phyloP scores from a whole-genome alignment of 2,329 filamentous ascomycete species.

The Fusarium duplospermum region DNA sequence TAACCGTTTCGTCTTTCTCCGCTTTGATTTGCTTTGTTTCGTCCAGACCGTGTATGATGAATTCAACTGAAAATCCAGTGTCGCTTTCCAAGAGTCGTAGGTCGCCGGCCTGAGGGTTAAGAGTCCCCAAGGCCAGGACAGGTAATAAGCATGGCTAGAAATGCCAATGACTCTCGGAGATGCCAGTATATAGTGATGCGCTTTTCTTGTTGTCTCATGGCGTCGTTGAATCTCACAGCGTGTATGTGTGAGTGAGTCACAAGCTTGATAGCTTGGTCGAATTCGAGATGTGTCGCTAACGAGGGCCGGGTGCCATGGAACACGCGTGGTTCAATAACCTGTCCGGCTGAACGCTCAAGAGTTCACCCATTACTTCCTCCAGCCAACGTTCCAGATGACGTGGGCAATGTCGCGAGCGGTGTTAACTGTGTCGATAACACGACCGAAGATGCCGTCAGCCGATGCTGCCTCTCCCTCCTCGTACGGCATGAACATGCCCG shows the following conservation, averaged over 20 bases:
- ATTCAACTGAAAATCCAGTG: conserved; percentile 22
- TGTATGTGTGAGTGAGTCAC: conserved; percentile 24
- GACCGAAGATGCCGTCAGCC: conserved; percentile 76
- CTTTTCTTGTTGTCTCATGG: conserved; percentile 30
- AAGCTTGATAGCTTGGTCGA: conserved; percentile 33
- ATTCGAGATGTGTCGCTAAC: conserved; percentile 29
- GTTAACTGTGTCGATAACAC: conserved; percentile 84
- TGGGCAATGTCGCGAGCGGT: conserved; percentile 77
- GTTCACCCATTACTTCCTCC: conserved; percentile 61
- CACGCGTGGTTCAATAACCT: conserved; percentile 8
- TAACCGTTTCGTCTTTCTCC: conserved; percentile 30
- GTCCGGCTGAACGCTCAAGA: neutral
- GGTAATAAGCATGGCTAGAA: conserved; percentile 16
- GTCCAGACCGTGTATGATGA: conserved; percentile 27
- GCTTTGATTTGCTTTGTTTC: conserved; percentile 8
- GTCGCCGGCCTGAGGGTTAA: neutral
- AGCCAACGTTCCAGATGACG: conserved; percentile 78
- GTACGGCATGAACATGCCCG: conserved; percentile 92
- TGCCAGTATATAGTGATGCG: conserved; percentile 32
- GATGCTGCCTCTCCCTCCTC: conserved; percentile 76
- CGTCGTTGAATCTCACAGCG: conserved; percentile 32
- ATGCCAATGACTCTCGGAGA: conserved; percentile 20
- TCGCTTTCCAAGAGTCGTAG: conserved; percentile 31
- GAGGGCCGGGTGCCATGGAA: conserved; percentile 12
- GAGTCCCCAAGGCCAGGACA: conserved; percentile 3